phyloP scores from a whole-genome alignment of 768 basidiomycete species.

The Panaeolus papilionaceus region DNA sequence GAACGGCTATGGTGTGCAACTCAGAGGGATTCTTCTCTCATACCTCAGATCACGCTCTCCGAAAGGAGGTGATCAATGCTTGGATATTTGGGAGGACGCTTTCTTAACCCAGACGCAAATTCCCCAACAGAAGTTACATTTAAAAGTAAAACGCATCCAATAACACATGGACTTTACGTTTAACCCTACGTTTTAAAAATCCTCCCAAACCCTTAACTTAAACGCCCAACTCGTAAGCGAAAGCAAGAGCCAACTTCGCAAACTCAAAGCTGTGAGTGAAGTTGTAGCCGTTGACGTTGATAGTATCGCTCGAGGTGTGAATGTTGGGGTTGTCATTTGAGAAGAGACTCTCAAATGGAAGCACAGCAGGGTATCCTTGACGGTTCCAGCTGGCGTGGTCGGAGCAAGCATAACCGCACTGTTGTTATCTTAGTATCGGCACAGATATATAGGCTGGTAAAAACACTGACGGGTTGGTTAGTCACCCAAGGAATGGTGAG shows the following conservation, averaged over 20 bases:
- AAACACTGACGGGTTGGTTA: conserved; percentile 31
- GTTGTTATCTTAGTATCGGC: background rate
- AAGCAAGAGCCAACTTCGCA: conserved; percentile 63
- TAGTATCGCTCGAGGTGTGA: conserved; percentile 38
- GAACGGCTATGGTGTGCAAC: too few relatives aligned
- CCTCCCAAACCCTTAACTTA: background rate
- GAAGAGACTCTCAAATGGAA: conserved; percentile 41
- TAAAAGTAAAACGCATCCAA: too few relatives aligned
- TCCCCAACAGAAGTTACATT: too few relatives aligned
- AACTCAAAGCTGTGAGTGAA: conserved; percentile 58
- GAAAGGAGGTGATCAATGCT: too few relatives aligned
- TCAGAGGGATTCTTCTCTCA: too few relatives aligned
- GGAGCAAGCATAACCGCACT: conserved; percentile 39
- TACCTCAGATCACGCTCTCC: too few relatives aligned
- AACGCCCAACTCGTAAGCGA: conserved; percentile 54
- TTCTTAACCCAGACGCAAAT: too few relatives aligned
- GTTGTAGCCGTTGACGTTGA: conserved; percentile 42
- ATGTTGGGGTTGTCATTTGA: conserved; percentile 32
- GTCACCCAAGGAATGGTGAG: conserved; percentile 46
- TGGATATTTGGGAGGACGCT: too few relatives aligned
- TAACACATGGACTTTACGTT: too few relatives aligned
- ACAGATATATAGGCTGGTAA: background rate
- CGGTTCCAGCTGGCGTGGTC: conserved; percentile 46
- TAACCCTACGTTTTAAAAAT: too few relatives aligned
- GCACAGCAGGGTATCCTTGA: conserved; percentile 50